These are phyloP conservation scores for Chlamydomonas incerta DNA, from an alignment of 139 green algal genomes.

Conservation along the genomic window DNA sequence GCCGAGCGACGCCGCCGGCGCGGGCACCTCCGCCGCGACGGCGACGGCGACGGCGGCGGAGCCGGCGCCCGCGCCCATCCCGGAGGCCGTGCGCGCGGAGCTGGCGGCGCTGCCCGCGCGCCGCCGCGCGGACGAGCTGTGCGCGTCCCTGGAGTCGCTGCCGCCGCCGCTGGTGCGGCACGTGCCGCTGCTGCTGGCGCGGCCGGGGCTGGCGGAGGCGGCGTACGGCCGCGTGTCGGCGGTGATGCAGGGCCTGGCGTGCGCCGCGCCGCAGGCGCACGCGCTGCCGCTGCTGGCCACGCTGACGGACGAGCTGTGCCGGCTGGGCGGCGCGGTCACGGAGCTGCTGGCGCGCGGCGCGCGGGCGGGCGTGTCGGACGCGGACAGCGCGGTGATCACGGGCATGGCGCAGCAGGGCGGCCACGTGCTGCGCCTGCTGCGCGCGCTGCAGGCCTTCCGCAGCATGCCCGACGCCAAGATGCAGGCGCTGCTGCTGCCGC, in stretches of 20 bases:
- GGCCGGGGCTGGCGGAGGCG: constrained; percentile 69
- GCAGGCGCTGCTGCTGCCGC: constrained; percentile 24
- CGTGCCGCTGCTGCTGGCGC: constrained; percentile 57
- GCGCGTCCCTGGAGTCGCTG: constrained; percentile 31
- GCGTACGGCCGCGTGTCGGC: constrained; percentile 63
- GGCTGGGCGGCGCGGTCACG: constrained; percentile 39
- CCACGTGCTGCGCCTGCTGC: constrained; percentile 76
- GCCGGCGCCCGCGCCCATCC: neutral
- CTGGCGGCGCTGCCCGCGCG: constrained; percentile 19
- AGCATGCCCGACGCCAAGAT: constrained; percentile 13
- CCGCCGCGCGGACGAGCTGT: constrained; percentile 32
- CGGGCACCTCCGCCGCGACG: neutral
- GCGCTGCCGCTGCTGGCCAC: constrained; percentile 66
- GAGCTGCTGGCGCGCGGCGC: constrained; percentile 53
- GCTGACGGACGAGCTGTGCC: constrained; percentile 61
- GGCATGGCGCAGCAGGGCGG: constrained; percentile 58
- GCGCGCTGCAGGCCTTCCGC: constrained; percentile 72
- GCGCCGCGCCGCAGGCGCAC: constrained; percentile 64
- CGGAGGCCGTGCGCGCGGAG: neutral
- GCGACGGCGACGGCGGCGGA: neutral
- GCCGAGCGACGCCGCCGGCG: neutral
- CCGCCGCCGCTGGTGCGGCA: constrained; percentile 51
- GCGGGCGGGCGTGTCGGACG: constrained; percentile 41
- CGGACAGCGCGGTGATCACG: constrained; percentile 42
- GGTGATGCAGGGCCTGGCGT: constrained; percentile 74